Percentiles rank a stretch among this genome's conserved stretches.
Conservation (phyloP, 2,329 filamentous ascomycete genomes). For the Talaromyces atroroseus region DNA sequence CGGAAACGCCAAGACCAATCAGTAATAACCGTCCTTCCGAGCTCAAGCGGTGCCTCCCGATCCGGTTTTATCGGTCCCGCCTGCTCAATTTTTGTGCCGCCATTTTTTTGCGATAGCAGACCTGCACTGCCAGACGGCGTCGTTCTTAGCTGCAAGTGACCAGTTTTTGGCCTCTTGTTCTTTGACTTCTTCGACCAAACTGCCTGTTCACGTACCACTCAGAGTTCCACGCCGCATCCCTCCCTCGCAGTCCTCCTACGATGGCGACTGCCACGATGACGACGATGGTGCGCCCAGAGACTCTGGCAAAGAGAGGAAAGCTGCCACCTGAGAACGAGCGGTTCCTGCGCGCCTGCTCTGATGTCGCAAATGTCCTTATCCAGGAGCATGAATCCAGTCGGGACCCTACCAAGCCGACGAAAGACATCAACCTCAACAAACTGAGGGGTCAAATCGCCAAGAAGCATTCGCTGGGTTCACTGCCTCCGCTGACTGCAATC, state of each 20-base stretch:
- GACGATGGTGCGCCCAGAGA: slow-evolving; percentile 52
- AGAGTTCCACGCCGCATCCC: too few species aligned
- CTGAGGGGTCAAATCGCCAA: slow-evolving; percentile 82
- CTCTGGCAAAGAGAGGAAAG: slow-evolving; percentile 64
- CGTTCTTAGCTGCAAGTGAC: too few species aligned
- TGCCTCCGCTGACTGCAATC: slow-evolving; percentile 90
- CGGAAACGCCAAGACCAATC: slow-evolving; percentile 9
- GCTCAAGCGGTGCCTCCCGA: slow-evolving; percentile 11
- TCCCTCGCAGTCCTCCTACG: slow-evolving; percentile 24
- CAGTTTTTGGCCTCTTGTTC: not conserved
- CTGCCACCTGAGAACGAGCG: slow-evolving; percentile 90
- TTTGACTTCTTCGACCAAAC: not conserved
- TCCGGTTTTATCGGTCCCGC: slow-evolving; percentile 6
- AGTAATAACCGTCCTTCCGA: slow-evolving; percentile 10
- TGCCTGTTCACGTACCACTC: not conserved
- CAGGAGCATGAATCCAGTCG: slow-evolving; percentile 83
- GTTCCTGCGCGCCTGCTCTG: slow-evolving; percentile 88
- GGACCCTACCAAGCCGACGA: slow-evolving; percentile 65
- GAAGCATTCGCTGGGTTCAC: slow-evolving; percentile 82
- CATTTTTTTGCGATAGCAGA: not conserved
- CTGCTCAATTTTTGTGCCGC: not conserved
- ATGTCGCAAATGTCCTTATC: slow-evolving; percentile 88
- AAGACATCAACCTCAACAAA: slow-evolving; percentile 88
- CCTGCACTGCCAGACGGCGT: not conserved
- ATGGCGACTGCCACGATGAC: slow-evolving; percentile 56